Base-by-base conservation (phyloP, 805 yeast genomes). In the Schizosaccharomyces lindneri region DNA sequence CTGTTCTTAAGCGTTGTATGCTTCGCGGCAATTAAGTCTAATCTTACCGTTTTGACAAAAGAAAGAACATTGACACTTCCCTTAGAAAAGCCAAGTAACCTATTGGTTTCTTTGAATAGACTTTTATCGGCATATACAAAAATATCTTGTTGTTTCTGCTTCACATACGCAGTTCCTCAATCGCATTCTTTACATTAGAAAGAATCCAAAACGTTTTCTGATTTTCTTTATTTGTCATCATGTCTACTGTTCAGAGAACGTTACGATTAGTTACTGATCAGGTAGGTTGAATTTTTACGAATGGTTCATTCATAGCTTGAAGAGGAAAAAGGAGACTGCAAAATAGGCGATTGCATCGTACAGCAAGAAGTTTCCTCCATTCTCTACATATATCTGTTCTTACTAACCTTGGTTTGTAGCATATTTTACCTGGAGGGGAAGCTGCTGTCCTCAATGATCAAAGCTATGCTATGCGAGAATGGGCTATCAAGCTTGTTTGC, bases 401-500 rank as follows among this genome's bases (percentile, higher is more conserved):
- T 19, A 24, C 24, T 41, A 29, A 29, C 27, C 41, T 36, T 13
- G 2, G 1, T 41, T 7, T 36, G 7, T 36, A 57, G 60, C 43
- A 57, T 57, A 36, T 57, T 31, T 24, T 57, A 17, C 43, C 57
- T 21, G 57, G 57, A 51, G 51, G 51, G 9, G 57, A 51, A 51
- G 57, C 60, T 29, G 95, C 85, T 68, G 81, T 83, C 31, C 85
- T 94, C 15, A 83, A 89, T 17, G 93, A 85, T 63, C 88, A 85
- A 66, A 86, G 86, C 9, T 90, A 84, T 70, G 97, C 98, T 19
- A 84, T 90, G 85, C 83, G 97, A 70, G 81, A 82, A 72, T 90
- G 98, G 98, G 79, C 85, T 59, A 83, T 93, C 65, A 81, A 83
- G 70, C 79, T 93, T 60, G 73, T 79, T 51, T 72, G 88, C 69